These are phyloP conservation scores for Meyerozyma guilliermondii DNA, from an alignment of 1,139 yeast species.

Conservation along the genomic window DNA sequence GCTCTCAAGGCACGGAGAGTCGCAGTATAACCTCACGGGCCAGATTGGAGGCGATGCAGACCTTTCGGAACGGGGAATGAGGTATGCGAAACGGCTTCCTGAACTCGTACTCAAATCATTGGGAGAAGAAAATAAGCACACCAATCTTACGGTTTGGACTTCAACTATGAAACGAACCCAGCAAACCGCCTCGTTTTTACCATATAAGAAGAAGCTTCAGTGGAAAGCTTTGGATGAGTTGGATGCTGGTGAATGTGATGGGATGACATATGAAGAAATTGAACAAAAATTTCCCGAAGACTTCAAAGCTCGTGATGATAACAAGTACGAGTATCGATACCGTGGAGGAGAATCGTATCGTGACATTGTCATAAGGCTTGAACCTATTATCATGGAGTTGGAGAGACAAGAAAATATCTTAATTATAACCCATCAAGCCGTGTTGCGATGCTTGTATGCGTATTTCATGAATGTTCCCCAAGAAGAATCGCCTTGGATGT, in stretches of 20 bases:
- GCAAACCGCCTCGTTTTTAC: constrained; percentile 82
- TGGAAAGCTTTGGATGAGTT: constrained; percentile 98
- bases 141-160: constrained; percentile 89
- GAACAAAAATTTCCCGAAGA: constrained; percentile 86
- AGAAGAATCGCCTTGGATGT: constrained; percentile 98
- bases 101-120: constrained; percentile 69
- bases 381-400: constrained; percentile 96
- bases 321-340: constrained; percentile 92
- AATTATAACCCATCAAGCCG: constrained; percentile 97
- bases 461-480: constrained; percentile 98
- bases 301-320: constrained; percentile 90
- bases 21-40: constrained; percentile 86
- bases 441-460: constrained; percentile 90
- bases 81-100: constrained; percentile 81
- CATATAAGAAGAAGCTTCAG: constrained; percentile 70
- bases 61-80: constrained; percentile 78
- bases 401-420: constrained; percentile 95
- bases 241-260: constrained; percentile 98
- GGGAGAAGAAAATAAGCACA: constrained; percentile 57
- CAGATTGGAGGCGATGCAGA: constrained; percentile 96
- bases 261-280: constrained; percentile 74
- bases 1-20: constrained; percentile 95
- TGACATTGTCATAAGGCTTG: constrained; percentile 89
- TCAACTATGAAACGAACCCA: constrained; percentile 89
- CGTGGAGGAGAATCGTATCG: constrained; percentile 97